Conservation (phyloP, 2,329 filamentous ascomycete species). For the Bimuria novae-zelandiae region DNA sequence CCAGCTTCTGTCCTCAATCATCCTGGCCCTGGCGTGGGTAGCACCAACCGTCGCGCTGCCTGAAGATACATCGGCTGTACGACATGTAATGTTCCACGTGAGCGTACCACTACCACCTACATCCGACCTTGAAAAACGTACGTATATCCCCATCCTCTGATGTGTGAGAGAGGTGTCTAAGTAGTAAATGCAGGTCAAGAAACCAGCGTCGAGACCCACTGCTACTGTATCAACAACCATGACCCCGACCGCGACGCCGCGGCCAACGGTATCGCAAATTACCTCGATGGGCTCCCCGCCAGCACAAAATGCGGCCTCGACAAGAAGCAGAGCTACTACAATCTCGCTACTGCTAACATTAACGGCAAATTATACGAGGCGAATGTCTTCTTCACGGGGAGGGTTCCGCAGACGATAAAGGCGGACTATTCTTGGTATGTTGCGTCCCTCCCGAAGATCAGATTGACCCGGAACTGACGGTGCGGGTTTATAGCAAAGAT, state of each 20-base stretch:
- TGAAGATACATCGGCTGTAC: neutral
- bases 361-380: neutral
- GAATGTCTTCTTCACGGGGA: neutral
- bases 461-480: no score
- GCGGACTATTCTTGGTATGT: neutral
- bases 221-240: neutral
- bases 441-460: no score
- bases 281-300: neutral
- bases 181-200: neutral
- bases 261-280: neutral
- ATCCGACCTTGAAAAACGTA: neutral
- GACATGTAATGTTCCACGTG: neutral
- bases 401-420: neutral
- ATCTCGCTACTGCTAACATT: neutral
- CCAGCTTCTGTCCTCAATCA: no score
- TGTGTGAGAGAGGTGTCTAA: neutral
- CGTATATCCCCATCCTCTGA: neutral
- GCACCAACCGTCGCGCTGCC: neutral
- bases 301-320: neutral
- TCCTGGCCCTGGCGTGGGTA: neutral
- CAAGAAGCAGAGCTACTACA: neutral
- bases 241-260: neutral
- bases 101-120: no score
- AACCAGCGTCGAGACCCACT: neutral
- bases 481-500: neutral